Evolutionary conservation across 176 grass and related monocot species (phyloP), one percentile per base, ranked within the genome.

Genomic region (Oryza longistaminata): DNA sequence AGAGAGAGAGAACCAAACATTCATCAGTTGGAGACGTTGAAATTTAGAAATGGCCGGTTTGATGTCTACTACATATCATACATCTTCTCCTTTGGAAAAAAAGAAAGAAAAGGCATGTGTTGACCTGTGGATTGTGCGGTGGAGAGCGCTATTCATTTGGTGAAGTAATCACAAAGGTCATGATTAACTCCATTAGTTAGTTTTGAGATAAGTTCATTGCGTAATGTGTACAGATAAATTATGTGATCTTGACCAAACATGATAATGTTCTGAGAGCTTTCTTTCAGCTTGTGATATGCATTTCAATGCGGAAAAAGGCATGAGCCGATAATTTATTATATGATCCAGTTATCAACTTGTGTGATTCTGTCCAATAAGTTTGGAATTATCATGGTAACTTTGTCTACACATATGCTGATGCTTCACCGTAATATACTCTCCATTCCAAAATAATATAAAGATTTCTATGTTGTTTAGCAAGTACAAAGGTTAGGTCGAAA

Each of bases 171-270:
- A 61, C 68, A 64, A 60, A 85, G 16, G 11, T 2, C 42, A 21
- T 78, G 49, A 85, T 71, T 77, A 35, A 25, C 29, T 33, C 77
- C 25, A 79, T 71, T 64, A 34, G 7, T 71, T 62, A 24, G 58
- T 62, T 24, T 14, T 64, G 66, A 9, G 37, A 60, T 34, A 71
- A 70, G 24, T 33, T 62, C 49, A 60, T 78, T 46, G 16, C 66
- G 83, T 71, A 45, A 62, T 78, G 65, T 60, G 13, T 8, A 50
- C 17, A 24, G 35, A 86, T 73, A 50, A 71, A 71, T 46, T 71
- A 78, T 71, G 52, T 79, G 40, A 86, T 73, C 76, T 37, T 79
- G 40, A 86, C 66, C 39, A 29, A 79, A 34, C 68, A 73, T 26
- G 84, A 65, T 73, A 79, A 86, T 79, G 27, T 65, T 79, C 49